Percentiles rank a stretch among this genome's conserved stretches.
Evolutionary conservation across 2,329 filamentous ascomycete species (phyloP).

Genomic region (Neocucurbitaria cava): DNA sequence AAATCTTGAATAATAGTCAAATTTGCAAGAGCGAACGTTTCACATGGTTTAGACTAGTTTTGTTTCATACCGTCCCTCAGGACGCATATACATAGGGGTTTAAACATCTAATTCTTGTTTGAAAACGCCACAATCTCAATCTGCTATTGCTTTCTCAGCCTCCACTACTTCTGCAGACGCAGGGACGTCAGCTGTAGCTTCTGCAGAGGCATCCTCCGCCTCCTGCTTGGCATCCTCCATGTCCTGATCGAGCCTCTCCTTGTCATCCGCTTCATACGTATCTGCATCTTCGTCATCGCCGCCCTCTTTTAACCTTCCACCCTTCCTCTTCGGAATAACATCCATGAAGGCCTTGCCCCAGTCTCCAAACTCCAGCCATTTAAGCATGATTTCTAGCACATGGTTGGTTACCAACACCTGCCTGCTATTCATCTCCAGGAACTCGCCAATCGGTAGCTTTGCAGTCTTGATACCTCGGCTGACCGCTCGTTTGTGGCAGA

Average conservation of each 20-base stretch:
- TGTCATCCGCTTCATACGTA: slow-evolving; percentile 9
- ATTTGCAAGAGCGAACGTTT: too few relatives aligned
- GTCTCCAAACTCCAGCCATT: slow-evolving; percentile 87
- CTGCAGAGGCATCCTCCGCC: not conserved
- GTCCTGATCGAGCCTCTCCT: slow-evolving; percentile 11
- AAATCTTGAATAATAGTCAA: too few relatives aligned
- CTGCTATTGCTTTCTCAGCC: not conserved
- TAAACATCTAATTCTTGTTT: too few relatives aligned
- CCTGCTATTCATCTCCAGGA: slow-evolving; percentile 86
- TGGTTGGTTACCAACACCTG: slow-evolving; percentile 93
- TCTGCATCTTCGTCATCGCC: slow-evolving; percentile 18
- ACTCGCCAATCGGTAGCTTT: slow-evolving; percentile 92
- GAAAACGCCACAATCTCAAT: not conserved
- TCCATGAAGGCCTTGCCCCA: slow-evolving; percentile 90
- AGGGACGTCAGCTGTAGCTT: not conserved
- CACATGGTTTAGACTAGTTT: too few relatives aligned
- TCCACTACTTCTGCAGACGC: not conserved
- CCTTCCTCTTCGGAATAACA: slow-evolving; percentile 91
- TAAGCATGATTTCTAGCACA: slow-evolving; percentile 94
- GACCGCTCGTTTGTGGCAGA: slow-evolving; percentile 84
- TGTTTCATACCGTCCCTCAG: too few relatives aligned
- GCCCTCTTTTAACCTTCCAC: slow-evolving; percentile 67
- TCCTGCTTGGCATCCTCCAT: slow-evolving; percentile 20
- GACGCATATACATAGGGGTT: not conserved
- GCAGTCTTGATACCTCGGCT: slow-evolving; percentile 83